Percentiles rank a stretch among this genome's conserved stretches.
Evolutionary conservation across 2,329 filamentous ascomycete genomes (phyloP).

Genomic region (Plectosphaerella cucumerina): DNA sequence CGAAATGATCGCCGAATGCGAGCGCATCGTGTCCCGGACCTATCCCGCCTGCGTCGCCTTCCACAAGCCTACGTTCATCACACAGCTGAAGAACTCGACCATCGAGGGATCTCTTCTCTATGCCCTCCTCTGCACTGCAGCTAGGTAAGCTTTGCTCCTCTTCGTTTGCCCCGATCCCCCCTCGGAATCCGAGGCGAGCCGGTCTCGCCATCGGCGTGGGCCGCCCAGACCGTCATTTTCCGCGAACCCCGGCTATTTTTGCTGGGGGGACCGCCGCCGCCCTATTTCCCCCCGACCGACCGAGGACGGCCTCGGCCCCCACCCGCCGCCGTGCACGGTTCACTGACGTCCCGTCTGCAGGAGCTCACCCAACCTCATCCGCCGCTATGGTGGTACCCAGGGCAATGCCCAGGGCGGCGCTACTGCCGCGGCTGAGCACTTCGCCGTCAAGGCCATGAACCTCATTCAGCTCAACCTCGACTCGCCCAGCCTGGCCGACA

Average conservation of each 20-base stretch:
- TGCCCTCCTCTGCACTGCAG: conserved; percentile 52
- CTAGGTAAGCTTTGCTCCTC: conserved; percentile 42
- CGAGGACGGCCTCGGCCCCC: too few species aligned
- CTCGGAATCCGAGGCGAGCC: neutral
- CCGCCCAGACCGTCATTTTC: neutral
- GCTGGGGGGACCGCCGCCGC: too few species aligned
- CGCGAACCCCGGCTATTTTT: too few species aligned
- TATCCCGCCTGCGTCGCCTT: conserved; percentile 59
- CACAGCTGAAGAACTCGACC: conserved; percentile 53
- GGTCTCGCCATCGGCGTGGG: neutral
- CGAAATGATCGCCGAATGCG: conserved; percentile 55
- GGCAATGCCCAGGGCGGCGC: conserved; percentile 41
- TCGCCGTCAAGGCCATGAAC: conserved; percentile 52
- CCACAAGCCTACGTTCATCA: conserved; percentile 58
- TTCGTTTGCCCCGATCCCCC: neutral
- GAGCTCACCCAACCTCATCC: conserved; percentile 52
- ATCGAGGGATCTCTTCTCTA: conserved; percentile 55
- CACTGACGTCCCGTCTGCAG: conserved; percentile 23
- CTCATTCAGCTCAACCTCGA: conserved; percentile 56
- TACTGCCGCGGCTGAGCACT: conserved; percentile 53
- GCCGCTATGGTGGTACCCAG: conserved; percentile 57
- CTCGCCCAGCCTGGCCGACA: conserved; percentile 55
- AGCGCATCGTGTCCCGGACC: conserved; percentile 57
- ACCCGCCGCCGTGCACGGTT: neutral
- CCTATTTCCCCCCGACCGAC: too few species aligned